Evolutionary conservation across 768 basidiomycete species (phyloP), one percentile per base, ranked within the genome.

Genomic region (Trametopsis cervina): DNA sequence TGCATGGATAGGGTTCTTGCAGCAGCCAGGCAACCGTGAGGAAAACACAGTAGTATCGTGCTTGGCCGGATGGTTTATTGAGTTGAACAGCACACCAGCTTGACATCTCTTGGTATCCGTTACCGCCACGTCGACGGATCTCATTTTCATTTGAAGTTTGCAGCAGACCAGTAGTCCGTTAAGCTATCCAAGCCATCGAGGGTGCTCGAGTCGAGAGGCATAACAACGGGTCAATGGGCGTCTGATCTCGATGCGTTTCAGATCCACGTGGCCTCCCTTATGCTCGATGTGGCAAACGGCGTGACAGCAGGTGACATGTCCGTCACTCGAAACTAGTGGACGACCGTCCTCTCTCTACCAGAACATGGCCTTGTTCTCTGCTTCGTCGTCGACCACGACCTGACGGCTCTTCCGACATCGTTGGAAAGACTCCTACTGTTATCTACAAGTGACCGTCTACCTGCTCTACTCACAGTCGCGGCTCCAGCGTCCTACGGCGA

Each of bases 261-360:
- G 51, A 52, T 52, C 25, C 51, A 52, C 51, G 51, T 52, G 51
- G 51, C 40, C 37, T 18, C 20, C 40, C n/a, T 52, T 46, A 39
- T 52, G 20, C 51, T 43, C 25, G 51, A 52, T 47, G 18, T 20
- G 51, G 51, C 25, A 25, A 43, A 29, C 18, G 18, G 2, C 12
- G 46, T 47, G 38, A 47, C 46, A n/a, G 6, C 23, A 13, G n/a
- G 46, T 47, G 40, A 50, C 41, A 27, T 15, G 29, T 10, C 29
- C 20, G 47, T 43, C 40, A 49, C 39, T 22, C 15, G 18, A 40
- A 7, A 15, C 29, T 7, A 33, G 9, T 33, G 15, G 15, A 33
- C 29, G 29, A 33, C 29, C 29, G 29, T 33, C 29, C 29, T 33
- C 29, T 33, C 29, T 33, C 29, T 33, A 7, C 7, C 7, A 7